These are phyloP conservation scores for Petunia axillaris DNA, from an alignment of 257 asterid genomes.

Conservation along the genomic window DNA sequence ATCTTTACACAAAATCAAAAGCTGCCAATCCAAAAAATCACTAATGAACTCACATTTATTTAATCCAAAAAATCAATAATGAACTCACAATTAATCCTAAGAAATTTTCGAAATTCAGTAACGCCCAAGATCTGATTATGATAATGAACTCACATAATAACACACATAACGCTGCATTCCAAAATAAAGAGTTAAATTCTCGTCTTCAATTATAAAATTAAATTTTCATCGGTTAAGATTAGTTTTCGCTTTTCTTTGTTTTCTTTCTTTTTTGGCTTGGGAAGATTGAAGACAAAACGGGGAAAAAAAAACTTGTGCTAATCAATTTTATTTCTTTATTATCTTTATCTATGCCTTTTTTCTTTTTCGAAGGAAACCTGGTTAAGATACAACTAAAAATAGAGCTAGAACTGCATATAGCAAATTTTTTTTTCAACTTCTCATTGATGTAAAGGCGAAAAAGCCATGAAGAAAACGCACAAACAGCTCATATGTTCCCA, in stretches of 20 bases:
- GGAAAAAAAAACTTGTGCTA: not conserved
- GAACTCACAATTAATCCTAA: too few relatives aligned
- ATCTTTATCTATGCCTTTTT: not conserved
- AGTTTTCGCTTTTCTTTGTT: not conserved
- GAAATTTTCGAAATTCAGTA: too few relatives aligned
- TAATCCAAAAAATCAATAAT: too few relatives aligned
- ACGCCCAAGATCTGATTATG: too few relatives aligned
- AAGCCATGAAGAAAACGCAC: not conserved
- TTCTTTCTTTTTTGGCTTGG: not conserved
- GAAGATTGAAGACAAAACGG: not conserved
- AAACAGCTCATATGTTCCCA: not conserved
- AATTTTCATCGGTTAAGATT: too few relatives aligned
- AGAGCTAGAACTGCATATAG: not conserved
- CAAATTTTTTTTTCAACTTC: not conserved
- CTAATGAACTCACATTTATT: too few relatives aligned
- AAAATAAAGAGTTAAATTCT: too few relatives aligned
- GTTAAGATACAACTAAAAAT: not conserved
- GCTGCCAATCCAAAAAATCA: too few relatives aligned
- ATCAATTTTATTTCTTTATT: not conserved
- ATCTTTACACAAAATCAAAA: too few relatives aligned
- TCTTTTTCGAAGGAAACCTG: not conserved
- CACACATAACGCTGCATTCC: too few relatives aligned
- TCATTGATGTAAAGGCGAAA: not conserved
- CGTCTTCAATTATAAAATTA: too few relatives aligned
- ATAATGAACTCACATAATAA: too few relatives aligned